These are phyloP conservation scores for Cantharellus anzutake DNA, from an alignment of 768 basidiomycete genomes.

Conservation along the genomic window DNA sequence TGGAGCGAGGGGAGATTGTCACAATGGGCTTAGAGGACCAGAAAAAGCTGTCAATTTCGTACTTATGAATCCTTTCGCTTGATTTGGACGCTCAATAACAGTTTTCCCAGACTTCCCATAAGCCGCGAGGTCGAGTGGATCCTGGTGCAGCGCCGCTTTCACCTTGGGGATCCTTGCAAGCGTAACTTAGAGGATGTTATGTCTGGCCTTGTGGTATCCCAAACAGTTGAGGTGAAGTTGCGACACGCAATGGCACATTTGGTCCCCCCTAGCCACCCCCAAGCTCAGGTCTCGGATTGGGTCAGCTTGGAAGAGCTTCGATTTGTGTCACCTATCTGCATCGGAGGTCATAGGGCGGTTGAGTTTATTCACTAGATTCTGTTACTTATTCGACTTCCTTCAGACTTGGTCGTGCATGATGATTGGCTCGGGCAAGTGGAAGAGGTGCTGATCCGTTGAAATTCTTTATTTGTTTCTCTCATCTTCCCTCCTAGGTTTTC, in stretches of 20 bases:
- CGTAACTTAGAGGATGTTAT: constrained; percentile 51
- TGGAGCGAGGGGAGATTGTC: constrained; percentile 64
- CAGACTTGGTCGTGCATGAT: constrained; percentile 59
- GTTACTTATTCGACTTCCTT: constrained; percentile 18
- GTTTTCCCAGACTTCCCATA: neutral
- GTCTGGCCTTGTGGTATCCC: constrained; percentile 54
- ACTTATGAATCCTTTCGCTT: neutral
- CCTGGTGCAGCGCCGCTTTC: constrained; percentile 59
- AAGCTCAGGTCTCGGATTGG: too few species aligned
- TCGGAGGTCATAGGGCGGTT: constrained; percentile 13
- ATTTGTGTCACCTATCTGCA: constrained; percentile 38
- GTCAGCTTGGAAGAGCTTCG: constrained; percentile 28
- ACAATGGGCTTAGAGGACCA: constrained; percentile 40
- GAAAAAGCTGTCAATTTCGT: neutral
- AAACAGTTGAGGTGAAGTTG: constrained; percentile 43
- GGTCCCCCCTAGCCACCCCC: too few species aligned
- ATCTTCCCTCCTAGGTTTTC: constrained; percentile 36
- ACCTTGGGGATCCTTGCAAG: constrained; percentile 69
- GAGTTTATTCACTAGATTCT: neutral
- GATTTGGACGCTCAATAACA: neutral
- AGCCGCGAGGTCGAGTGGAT: constrained; percentile 39
- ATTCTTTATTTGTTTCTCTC: neutral
- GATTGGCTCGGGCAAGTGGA: constrained; percentile 87
- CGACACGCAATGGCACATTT: constrained; percentile 50
- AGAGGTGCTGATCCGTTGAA: constrained; percentile 30